Evolutionary conservation across 805 yeast species (phyloP).

Genomic region (Debaryomyces maramus): DNA sequence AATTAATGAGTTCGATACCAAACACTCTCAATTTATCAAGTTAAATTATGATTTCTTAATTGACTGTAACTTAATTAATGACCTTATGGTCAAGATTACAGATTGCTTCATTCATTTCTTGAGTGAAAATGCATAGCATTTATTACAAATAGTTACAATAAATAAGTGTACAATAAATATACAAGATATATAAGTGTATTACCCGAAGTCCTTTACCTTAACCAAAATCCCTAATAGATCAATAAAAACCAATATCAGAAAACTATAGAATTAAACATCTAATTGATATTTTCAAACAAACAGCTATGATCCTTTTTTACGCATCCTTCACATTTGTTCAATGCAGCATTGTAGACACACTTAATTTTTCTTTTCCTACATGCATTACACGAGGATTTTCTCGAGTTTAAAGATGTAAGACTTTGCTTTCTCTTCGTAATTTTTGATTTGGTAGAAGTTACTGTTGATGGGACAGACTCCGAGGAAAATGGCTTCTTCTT

Average conservation of each 20-base stretch:
- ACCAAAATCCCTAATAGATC: neutral
- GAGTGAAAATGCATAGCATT: conserved; percentile 1
- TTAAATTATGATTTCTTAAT: conserved; percentile 41
- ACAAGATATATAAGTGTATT: conserved; percentile 1
- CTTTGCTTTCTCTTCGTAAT: conserved; percentile 3
- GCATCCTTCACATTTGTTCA: conserved; percentile 42
- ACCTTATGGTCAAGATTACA: conserved; percentile 31
- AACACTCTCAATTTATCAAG: conserved; percentile 18
- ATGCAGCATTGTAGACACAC: conserved; percentile 34
- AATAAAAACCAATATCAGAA: neutral
- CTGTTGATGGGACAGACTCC: neutral
- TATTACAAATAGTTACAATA: too few relatives aligned
- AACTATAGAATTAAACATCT: neutral
- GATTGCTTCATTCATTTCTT: conserved; percentile 21
- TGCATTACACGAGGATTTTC: conserved; percentile 40
- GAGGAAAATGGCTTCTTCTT: conserved; percentile 17
- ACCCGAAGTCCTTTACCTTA: neutral
- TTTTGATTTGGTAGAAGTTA: neutral
- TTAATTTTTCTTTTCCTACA: conserved; percentile 46
- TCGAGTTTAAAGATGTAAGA: conserved; percentile 9
- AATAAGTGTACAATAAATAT: neutral
- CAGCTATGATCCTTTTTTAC: conserved; percentile 37
- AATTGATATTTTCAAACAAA: conserved; percentile 22
- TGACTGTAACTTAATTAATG: conserved; percentile 23
- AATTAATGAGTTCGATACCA: conserved; percentile 20